Percentiles rank a stretch among this genome's conserved stretches.
Conservation (phyloP, 202 grass and related monocot genomes). For the Alloteropsis angusta region DNA sequence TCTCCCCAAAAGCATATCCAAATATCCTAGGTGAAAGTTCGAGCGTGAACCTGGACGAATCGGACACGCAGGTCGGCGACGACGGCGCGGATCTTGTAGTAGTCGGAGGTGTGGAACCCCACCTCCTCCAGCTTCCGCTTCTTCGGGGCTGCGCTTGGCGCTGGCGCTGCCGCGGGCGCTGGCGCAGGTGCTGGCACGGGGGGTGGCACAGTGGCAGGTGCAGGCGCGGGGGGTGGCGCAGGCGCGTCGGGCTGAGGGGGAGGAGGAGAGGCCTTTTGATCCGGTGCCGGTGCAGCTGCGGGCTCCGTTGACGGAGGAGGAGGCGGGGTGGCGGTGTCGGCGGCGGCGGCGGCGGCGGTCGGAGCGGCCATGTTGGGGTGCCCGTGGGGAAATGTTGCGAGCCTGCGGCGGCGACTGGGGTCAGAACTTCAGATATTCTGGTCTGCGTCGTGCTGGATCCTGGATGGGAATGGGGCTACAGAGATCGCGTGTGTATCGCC, state of each 20-base stretch:
- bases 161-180: neutral
- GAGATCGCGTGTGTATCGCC: too few species aligned
- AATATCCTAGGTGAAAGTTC: neutral
- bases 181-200: neutral
- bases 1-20: neutral
- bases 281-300: neutral
- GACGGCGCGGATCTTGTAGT: conserved; percentile 61
- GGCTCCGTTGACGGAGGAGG: conserved; percentile 20
- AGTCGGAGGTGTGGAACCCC: conserved; percentile 46
- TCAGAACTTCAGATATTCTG: too few species aligned
- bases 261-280: neutral
- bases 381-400: neutral
- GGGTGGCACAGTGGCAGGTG: neutral
- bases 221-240: neutral
- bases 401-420: neutral
- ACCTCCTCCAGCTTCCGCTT: conserved; percentile 57
- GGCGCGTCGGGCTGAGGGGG: conserved; percentile 11
- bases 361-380: conserved; percentile 17
- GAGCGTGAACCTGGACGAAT: conserved; percentile 42
- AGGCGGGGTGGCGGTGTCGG: conserved; percentile 3
- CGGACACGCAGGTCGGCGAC: conserved; percentile 37
- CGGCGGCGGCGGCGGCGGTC: neutral
- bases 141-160: conserved; percentile 1
- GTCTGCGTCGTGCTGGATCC: too few species aligned
- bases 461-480: too few species aligned